Evolutionary conservation across 495 filamentous ascomycete genomes (phyloP), one percentile per base, ranked within the genome.

Genomic region (Daldinia decipiens): DNA sequence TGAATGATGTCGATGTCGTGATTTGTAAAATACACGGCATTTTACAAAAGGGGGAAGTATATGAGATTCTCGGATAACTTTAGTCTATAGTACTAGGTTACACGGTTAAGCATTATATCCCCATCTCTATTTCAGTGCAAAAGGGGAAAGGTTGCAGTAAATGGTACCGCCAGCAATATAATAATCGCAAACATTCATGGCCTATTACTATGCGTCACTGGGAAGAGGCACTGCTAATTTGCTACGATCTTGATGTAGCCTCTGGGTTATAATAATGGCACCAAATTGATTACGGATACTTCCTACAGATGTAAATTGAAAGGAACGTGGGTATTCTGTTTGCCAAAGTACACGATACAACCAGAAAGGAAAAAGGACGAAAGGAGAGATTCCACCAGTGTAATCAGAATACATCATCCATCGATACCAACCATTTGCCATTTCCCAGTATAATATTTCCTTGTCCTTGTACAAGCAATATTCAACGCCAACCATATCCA

Each of bases 251-350:
- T 24, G 2, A 47, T 6, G 6, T 5, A n/a, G 19, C 8, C 9
- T 24, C 19, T 47, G 1, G 9, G 43, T 24, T 12, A 12, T 21
- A 4, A 51, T 29, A 51, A n/a, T 51, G 24, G 11, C 5, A 45
- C 9, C 3, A 26, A 8, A 43, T 55, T 59, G 52, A 13, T 4
- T 61, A 39, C 17, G 56, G 26, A 64, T 59, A 40, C 57, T 66
- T n/a, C 58, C 59, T 67, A 67, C 56, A 27, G 31, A 70, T 61
- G 36, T 74, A 58, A 62, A 71, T 72, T 66, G 13, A 70, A 76
- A 75, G 72, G 70, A 78, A 70, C 62, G 70, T 76, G 69, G 57
- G 64, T 73, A 70, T 68, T 75, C 67, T 64, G 52, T 57, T 64
- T 59, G 53, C 59, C 66, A 65, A 59, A 45, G 54, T 70, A 72